phyloP scores from a whole-genome alignment of 768 basidiomycete genomes.

The Trametes punicea region DNA sequence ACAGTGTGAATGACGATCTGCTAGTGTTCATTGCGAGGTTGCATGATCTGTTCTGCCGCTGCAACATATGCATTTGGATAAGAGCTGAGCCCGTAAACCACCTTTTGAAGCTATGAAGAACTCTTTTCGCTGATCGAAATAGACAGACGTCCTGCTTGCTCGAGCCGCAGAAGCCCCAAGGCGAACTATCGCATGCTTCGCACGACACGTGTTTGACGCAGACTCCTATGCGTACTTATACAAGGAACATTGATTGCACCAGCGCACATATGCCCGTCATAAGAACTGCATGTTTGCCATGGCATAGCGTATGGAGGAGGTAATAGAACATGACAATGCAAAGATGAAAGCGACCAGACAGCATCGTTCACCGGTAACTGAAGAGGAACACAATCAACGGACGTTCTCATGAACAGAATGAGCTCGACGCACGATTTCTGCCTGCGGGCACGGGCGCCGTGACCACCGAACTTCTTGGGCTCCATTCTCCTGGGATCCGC shows the following conservation, averaged over 20 bases:
- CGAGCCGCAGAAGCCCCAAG: too few relatives aligned
- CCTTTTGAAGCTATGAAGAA: too few relatives aligned
- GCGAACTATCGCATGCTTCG: too few relatives aligned
- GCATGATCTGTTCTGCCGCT: too few relatives aligned
- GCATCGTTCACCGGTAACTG: conserved; percentile 74
- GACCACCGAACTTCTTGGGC: conserved; percentile 99
- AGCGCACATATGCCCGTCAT: conserved; percentile 24
- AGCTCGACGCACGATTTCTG: conserved; percentile 77
- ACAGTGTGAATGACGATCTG: too few relatives aligned
- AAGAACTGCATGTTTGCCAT: conserved; percentile 36
- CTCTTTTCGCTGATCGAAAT: too few relatives aligned
- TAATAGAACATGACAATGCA: conserved; percentile 45
- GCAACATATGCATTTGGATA: too few relatives aligned
- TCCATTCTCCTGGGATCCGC: conserved; percentile 97
- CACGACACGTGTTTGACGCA: background rate
- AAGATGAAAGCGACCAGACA: conserved; percentile 35
- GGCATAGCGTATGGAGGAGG: conserved; percentile 34
- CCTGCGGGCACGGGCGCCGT: conserved; percentile 95
- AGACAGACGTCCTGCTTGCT: too few relatives aligned
- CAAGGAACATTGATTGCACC: conserved; percentile 20
- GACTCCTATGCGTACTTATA: background rate
- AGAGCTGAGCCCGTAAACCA: too few relatives aligned
- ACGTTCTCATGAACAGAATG: background rate
- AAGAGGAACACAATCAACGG: background rate
- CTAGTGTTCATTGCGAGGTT: too few relatives aligned